phyloP scores from a whole-genome alignment of 352 stramenopile species.

The Phytopythium kandeliae region DNA sequence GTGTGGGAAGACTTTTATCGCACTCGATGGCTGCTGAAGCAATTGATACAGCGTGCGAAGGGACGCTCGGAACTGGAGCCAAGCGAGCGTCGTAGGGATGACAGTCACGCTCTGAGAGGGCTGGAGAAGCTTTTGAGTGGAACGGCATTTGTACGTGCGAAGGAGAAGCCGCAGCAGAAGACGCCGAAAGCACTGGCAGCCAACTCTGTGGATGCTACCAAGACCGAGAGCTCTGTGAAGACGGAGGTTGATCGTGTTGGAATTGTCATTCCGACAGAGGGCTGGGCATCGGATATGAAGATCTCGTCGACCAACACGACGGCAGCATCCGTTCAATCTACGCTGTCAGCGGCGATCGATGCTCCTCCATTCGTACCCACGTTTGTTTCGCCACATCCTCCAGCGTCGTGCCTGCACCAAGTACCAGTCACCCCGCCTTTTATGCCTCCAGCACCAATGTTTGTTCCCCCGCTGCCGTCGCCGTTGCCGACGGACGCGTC shows the following conservation, averaged over 20 bases:
- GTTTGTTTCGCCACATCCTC: not conserved
- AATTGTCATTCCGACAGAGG: not conserved
- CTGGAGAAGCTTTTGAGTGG: slow-evolving; percentile 3
- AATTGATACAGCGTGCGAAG: slow-evolving; percentile 2
- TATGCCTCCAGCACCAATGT: not conserved
- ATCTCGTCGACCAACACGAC: not conserved
- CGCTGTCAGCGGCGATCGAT: not conserved
- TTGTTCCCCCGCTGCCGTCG: slow-evolving; percentile 13
- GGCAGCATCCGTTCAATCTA: not conserved
- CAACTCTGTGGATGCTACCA: not conserved
- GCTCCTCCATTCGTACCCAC: not conserved
- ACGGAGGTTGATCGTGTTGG: not conserved
- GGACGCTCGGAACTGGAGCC: not conserved
- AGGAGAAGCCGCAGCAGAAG: not conserved
- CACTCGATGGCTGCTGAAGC: slow-evolving; percentile 21
- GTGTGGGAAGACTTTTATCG: slow-evolving; percentile 30
- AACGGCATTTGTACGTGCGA: not conserved
- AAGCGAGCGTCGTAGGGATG: not conserved
- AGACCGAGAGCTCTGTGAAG: not conserved
- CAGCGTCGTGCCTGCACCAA: not conserved
- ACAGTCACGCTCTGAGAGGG: not conserved
- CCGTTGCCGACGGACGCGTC: not conserved
- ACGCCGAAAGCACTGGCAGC: not conserved
- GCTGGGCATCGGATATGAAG: not conserved
- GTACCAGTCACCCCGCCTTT: not conserved